A percentile compares a stretch with the other conserved stretches of the same genome.
Conservation (phyloP, 352 stramenopile genomes). For the Phytopythium kandeliae region DNA sequence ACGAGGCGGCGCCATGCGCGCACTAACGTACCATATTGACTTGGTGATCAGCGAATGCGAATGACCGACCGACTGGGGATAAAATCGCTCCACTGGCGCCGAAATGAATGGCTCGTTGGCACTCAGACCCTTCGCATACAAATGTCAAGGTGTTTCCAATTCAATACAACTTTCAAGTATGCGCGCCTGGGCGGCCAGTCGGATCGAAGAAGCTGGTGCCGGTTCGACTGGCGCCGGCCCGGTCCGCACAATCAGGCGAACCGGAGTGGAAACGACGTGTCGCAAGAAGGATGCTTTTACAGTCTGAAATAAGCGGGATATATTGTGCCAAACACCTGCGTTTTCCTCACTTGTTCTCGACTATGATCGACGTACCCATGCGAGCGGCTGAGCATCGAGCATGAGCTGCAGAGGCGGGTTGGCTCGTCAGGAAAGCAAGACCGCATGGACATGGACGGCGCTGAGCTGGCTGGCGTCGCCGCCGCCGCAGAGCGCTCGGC, state of each 20-base stretch:
- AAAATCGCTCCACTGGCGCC: slow-evolving; percentile 15
- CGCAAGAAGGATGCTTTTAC: slow-evolving; percentile 22
- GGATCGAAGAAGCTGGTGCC: neutral
- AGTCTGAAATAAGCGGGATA: too few relatives aligned
- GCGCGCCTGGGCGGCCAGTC: neutral
- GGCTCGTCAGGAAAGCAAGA: too few relatives aligned
- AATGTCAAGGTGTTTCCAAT: slow-evolving; percentile 18
- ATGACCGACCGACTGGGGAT: slow-evolving; percentile 39
- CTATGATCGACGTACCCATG: neutral
- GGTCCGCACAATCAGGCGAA: too few relatives aligned
- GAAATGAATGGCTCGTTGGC: slow-evolving; percentile 86
- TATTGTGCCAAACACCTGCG: too few relatives aligned
- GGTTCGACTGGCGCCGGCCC: neutral
- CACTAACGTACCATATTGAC: slow-evolving; percentile 82
- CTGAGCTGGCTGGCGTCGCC: slow-evolving; percentile 5
- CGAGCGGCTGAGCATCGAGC: neutral
- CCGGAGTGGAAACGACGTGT: slow-evolving; percentile 6
- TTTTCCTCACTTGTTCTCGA: too few relatives aligned
- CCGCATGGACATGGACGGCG: neutral
- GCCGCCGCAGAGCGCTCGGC: neutral
- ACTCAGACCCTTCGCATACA: slow-evolving; percentile 35
- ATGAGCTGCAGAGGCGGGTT: too few relatives aligned
- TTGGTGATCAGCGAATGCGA: slow-evolving; percentile 87
- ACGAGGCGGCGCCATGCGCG: neutral
- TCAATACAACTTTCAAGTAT: slow-evolving; percentile 34